Conservation (phyloP, 805 yeast species). For the Starmerella apicola region DNA sequence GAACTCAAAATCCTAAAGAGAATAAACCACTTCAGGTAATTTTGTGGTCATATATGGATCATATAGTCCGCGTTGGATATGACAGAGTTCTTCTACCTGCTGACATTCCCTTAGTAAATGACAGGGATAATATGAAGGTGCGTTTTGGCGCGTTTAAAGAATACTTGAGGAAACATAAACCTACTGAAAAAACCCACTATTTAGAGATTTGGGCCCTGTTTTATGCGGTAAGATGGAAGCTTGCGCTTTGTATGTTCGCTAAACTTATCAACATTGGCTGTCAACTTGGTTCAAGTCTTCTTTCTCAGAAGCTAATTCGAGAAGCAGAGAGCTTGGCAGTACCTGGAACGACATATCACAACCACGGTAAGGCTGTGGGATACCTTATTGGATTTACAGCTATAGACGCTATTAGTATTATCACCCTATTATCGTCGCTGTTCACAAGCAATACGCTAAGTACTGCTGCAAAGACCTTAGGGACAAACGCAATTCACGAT, state of each 20-base stretch:
- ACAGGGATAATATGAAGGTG: slow-evolving; percentile 9
- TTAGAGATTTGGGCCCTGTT: slow-evolving; percentile 16
- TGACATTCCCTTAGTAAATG: slow-evolving; percentile 16
- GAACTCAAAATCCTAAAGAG: slow-evolving; percentile 13
- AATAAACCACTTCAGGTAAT: slow-evolving; percentile 30
- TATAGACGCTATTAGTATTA: slow-evolving; percentile 39
- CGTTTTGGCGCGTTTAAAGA: slow-evolving; percentile 10
- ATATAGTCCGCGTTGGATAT: slow-evolving; percentile 31
- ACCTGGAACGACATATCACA: slow-evolving; percentile 8
- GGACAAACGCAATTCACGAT: slow-evolving; percentile 55
- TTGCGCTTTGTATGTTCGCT: slow-evolving; percentile 4
- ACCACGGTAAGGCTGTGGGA: slow-evolving; percentile 51
- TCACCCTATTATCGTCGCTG: slow-evolving; percentile 47
- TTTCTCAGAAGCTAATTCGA: slow-evolving; percentile 13
- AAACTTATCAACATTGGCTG: slow-evolving; percentile 6
- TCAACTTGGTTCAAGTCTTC: slow-evolving; percentile 14
- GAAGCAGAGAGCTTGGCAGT: slow-evolving; percentile 13
- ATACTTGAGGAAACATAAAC: slow-evolving; percentile 9
- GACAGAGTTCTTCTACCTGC: slow-evolving; percentile 16
- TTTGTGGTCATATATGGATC: slow-evolving; percentile 43
- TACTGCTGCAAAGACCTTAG: slow-evolving; percentile 53
- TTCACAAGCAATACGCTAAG: slow-evolving; percentile 51
- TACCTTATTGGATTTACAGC: slow-evolving; percentile 55
- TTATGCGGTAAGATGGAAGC: slow-evolving; percentile 16
- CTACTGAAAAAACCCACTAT: slow-evolving; percentile 6